Conservation (phyloP, 116 monocot genomes). For the Papilionanthe hybrid region DNA sequence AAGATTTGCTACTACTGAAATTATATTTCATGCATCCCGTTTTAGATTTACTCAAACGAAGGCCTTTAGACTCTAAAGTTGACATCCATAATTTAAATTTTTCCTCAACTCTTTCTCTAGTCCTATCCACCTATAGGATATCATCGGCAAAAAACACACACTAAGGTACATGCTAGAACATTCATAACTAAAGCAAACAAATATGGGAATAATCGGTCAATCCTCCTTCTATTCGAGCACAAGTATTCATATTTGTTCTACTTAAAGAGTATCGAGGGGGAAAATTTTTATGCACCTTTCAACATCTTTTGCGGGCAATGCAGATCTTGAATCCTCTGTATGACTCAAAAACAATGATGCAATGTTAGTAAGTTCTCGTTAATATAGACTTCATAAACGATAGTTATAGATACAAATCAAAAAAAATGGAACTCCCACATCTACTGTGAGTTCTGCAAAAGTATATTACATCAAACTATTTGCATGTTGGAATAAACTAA, state of each 20-base stretch:
- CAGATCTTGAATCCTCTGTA: constrained; percentile 58
- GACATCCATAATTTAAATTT: too few relatives aligned
- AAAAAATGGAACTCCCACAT: neutral
- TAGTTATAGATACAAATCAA: neutral
- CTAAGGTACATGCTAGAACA: too few relatives aligned
- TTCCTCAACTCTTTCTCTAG: too few relatives aligned
- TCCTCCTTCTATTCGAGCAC: too few relatives aligned
- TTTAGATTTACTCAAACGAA: too few relatives aligned
- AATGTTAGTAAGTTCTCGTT: neutral
- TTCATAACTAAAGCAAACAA: too few relatives aligned
- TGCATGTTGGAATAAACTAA: neutral
- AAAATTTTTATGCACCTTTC: constrained; percentile 48
- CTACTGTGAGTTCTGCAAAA: neutral
- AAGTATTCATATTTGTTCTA: neutral
- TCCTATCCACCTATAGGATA: too few relatives aligned
- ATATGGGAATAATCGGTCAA: too few relatives aligned
- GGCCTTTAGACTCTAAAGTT: too few relatives aligned
- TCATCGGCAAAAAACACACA: too few relatives aligned
- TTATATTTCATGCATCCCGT: too few relatives aligned
- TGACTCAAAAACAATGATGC: constrained; percentile 1
- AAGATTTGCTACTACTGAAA: too few relatives aligned
- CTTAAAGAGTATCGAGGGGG: neutral
- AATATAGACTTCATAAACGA: neutral
- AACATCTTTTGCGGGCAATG: constrained; percentile 48
- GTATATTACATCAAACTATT: neutral